phyloP scores from a whole-genome alignment of 345 rosid genomes.

The Citrus medica region DNA sequence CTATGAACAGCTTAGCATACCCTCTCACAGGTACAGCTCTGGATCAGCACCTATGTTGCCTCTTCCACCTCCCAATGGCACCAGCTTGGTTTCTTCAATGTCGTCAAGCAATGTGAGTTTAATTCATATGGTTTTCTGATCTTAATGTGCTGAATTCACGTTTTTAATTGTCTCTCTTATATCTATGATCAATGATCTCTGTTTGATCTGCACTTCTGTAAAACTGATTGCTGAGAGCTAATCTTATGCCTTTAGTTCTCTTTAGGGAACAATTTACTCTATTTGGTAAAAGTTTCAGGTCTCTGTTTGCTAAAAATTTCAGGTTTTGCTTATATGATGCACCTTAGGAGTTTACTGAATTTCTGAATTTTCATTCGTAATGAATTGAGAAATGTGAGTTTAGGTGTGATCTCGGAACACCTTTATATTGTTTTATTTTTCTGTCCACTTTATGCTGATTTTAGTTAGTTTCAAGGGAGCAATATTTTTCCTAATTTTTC shows the following conservation, averaged over 20 bases:
- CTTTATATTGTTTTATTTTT: too few species aligned
- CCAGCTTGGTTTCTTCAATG: conserved; percentile 35
- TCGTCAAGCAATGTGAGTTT: conserved; percentile 40
- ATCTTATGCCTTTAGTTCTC: background rate
- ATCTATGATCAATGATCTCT: background rate
- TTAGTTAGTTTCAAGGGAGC: background rate
- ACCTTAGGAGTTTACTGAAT: background rate
- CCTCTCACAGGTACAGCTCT: conserved; percentile 42
- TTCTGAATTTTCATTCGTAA: background rate
- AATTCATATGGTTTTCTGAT: background rate
- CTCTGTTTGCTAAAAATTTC: background rate
- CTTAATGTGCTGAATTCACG: conserved; percentile 4
- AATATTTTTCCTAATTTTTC: background rate
- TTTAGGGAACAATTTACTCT: background rate
- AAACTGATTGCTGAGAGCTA: background rate
- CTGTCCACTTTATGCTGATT: background rate
- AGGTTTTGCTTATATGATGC: background rate
- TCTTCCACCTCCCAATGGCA: conserved; percentile 22
- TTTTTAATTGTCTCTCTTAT: background rate
- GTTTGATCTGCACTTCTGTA: conserved; percentile 2
- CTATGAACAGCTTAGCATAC: conserved; percentile 61
- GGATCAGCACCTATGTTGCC: conserved; percentile 36
- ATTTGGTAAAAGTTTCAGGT: background rate
- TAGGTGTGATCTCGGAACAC: background rate
- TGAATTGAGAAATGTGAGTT: background rate